Percentiles rank a stretch among this genome's conserved stretches.
Conservation (phyloP, 2,329 filamentous ascomycete genomes). For the Aspergillus japonicus region DNA sequence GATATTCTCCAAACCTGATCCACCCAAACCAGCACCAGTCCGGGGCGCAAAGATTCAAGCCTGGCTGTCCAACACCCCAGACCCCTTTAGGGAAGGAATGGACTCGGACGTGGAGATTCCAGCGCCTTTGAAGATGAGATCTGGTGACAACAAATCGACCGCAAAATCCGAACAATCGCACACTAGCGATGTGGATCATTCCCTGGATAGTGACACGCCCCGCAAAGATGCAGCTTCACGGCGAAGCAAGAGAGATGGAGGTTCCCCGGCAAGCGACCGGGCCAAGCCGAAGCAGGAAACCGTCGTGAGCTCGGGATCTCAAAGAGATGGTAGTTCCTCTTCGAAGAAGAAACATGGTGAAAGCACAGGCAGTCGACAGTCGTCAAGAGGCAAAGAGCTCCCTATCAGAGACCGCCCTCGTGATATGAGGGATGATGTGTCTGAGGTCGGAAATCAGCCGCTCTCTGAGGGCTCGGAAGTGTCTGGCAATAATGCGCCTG, state of each 20-base stretch:
- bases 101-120: conserved; percentile 39
- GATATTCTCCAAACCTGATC: conserved; percentile 44
- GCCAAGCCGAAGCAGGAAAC: conserved; percentile 16
- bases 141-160: conserved; percentile 34
- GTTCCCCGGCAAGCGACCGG: conserved; percentile 16
- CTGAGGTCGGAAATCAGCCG: conserved; percentile 28
- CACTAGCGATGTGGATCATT: conserved; percentile 22
- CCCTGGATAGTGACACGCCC: conserved; percentile 28
- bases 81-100: conserved; percentile 53
- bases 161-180: conserved; percentile 24
- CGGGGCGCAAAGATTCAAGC: conserved; percentile 59
- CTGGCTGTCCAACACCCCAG: conserved; percentile 59
- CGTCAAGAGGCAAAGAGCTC: conserved; percentile 14
- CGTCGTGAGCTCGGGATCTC: conserved; percentile 4
- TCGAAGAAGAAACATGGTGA: conserved; percentile 16
- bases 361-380: conserved; percentile 15
- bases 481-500: conserved; percentile 37
- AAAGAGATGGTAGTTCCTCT: conserved; percentile 9
- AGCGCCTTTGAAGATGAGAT: conserved; percentile 43
- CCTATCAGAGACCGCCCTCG: conserved; percentile 15
- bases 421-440: conserved; percentile 28
- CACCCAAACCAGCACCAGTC: conserved; percentile 38
- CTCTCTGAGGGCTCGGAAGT: conserved; percentile 41
- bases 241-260: conserved; percentile 22
- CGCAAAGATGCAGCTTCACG: conserved; percentile 25